Evolutionary conservation across 495 filamentous ascomycete genomes (phyloP).

Genomic region (Oleoguttula mirabilis): DNA sequence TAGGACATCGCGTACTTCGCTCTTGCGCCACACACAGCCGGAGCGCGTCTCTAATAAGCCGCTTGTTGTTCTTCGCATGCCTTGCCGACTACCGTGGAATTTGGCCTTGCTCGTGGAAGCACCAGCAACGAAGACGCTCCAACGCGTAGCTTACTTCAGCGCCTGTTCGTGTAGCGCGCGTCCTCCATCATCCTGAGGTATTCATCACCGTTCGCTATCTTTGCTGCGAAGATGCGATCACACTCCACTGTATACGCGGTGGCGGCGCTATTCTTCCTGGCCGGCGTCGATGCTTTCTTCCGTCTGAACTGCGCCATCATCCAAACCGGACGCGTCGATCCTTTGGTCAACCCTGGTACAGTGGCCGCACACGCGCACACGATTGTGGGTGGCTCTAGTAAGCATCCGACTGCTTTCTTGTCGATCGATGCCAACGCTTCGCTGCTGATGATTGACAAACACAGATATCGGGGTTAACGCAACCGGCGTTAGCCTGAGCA

Average conservation of each 20-base stretch:
- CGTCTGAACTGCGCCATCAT: slow-evolving; percentile 28
- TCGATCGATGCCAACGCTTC: background rate
- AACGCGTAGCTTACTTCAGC: background rate
- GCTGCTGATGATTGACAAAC: slow-evolving; percentile 4
- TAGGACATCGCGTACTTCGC: no score
- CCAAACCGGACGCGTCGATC: slow-evolving; percentile 32
- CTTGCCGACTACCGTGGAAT: slow-evolving; percentile 1
- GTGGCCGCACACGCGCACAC: slow-evolving; percentile 28
- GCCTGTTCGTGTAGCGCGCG: background rate
- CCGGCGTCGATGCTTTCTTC: slow-evolving; percentile 26
- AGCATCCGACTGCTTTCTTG: background rate
- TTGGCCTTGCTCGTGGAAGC: background rate
- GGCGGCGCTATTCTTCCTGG: slow-evolving; percentile 5
- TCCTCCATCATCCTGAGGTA: background rate
- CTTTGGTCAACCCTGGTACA: slow-evolving; percentile 24
- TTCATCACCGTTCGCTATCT: background rate
- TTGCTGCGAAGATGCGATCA: slow-evolving; percentile 4
- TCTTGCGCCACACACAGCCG: no score
- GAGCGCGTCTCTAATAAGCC: no score
- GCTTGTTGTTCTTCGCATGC: slow-evolving; percentile 6
- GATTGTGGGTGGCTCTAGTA: slow-evolving; percentile 29
- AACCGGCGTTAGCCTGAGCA: slow-evolving; percentile 38
- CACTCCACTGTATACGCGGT: background rate
- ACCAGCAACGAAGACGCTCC: background rate
- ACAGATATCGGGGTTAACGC: slow-evolving; percentile 37